These are phyloP conservation scores for Prunus yedoensis DNA, from an alignment of 331 rosid species.

Conservation along the genomic window DNA sequence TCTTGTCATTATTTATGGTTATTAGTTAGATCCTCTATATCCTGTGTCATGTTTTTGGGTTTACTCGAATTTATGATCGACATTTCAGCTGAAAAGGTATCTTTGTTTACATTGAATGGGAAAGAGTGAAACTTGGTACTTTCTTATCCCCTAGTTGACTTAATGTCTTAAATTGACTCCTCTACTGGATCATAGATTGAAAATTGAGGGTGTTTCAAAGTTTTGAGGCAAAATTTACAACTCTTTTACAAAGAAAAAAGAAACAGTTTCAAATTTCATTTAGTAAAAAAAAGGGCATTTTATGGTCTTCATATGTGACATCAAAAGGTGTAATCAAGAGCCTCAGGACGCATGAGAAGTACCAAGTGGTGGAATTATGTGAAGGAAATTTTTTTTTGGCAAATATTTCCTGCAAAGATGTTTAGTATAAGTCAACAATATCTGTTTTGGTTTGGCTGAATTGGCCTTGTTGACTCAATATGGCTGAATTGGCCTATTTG, in stretches of 20 bases:
- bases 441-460: neutral
- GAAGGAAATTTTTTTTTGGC: neutral
- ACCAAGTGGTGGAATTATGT: too few species aligned
- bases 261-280: neutral
- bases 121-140: neutral
- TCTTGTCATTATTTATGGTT: slow-evolving; percentile 11
- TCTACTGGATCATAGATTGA: too few species aligned
- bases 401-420: neutral
- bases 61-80: neutral
- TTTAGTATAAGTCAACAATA: neutral
- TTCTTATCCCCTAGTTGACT: too few species aligned
- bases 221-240: too few species aligned
- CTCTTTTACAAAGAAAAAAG: neutral
- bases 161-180: too few species aligned
- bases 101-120: neutral
- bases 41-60: neutral
- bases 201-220: too few species aligned
- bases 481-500: neutral
- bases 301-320: too few species aligned
- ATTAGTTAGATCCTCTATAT: slow-evolving; percentile 9
- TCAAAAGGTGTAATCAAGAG: too few species aligned
- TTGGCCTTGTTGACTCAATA: neutral
- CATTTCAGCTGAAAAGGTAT: neutral
- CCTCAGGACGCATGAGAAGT: too few species aligned
- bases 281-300: too few species aligned